These are phyloP conservation scores for Russula lepida DNA, from an alignment of 768 basidiomycete species.

Conservation along the genomic window DNA sequence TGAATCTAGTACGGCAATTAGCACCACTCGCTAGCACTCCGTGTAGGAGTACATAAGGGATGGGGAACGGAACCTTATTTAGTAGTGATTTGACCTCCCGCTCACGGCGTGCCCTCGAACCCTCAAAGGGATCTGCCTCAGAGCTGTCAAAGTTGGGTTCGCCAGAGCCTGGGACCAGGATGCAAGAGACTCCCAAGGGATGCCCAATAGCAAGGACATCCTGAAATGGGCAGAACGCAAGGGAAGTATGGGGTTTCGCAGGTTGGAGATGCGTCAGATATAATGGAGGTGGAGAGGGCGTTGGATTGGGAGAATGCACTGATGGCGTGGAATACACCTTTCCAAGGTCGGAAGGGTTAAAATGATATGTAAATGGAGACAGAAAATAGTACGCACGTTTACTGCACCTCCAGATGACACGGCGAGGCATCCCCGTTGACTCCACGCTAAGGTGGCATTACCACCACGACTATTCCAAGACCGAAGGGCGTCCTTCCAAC, in stretches of 20 bases:
- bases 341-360: slow-evolving; percentile 7
- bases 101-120: slow-evolving; percentile 71
- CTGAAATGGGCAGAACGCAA: slow-evolving; percentile 85
- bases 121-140: slow-evolving; percentile 94
- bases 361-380: not conserved
- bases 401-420: slow-evolving; percentile 79
- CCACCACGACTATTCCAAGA: slow-evolving; percentile 69
- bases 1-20: slow-evolving; percentile 50
- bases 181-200: slow-evolving; percentile 64
- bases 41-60: slow-evolving; percentile 7
- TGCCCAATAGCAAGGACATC: slow-evolving; percentile 81
- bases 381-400: slow-evolving; percentile 45
- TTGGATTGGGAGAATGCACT: slow-evolving; percentile 47
- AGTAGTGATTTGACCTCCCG: slow-evolving; percentile 84
- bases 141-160: slow-evolving; percentile 91
- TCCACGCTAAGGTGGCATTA: slow-evolving; percentile 70
- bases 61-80: slow-evolving; percentile 50
- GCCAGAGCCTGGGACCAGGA: slow-evolving; percentile 87
- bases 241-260: slow-evolving; percentile 60
- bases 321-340: slow-evolving; percentile 68
- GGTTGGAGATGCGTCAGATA: slow-evolving; percentile 87
- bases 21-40: not conserved
- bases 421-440: slow-evolving; percentile 72
- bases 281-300: slow-evolving; percentile 57
- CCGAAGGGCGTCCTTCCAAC: slow-evolving; percentile 85